Evolutionary conservation across 1,284 basidiomycete species (phyloP), one percentile per base, ranked within the genome.

Genomic region (Heterobasidion annosum): DNA sequence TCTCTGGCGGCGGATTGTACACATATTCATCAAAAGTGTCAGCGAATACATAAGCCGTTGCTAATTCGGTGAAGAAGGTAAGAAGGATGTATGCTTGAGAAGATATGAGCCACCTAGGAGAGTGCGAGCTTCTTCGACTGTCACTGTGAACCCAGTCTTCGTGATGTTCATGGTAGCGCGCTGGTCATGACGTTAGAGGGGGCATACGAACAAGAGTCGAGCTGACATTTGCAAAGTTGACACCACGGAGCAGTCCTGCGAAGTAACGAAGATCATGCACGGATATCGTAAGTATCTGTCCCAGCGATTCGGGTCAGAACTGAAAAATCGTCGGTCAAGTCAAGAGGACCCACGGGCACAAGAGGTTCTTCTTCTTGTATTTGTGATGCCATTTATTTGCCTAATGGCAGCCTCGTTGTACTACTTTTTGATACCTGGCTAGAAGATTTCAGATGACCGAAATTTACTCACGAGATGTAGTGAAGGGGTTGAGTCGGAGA

Each of bases 81-180:
- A 37, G 16, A 40, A 42, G 16, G 35, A 45, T 49, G 16, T 56
- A 54, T 40, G 44, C 47, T 33, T 40, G 42, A 34, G 35, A 49
- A 40, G 57, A 59, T 60, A 42, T 25, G 59, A 76, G 60, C 66
- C 37, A 89, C 91, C 91, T 48, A 88, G 74, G 7, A 95, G 72
- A 1, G 86, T 84, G 48, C 85, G 79, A 4, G 88, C 83, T 65
- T 95, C 91, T 70, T 97, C 92, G 9, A 93, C 92, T n/a, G 82
- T 81, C 34, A 96, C 79, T n/a, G 82, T 81, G 57, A 97, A 70
- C 1, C 92, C 93, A 34, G 77, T 74, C 43, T 78, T 72, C 18
- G 82, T 80, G 12, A 93, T 77, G 8, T 79, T 83, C 52, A 96
- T 73, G 1, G 82, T 85, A n/a, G 90, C 93, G 61, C 84, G 82